These are phyloP conservation scores for Phytophthora tentaculata DNA, from an alignment of 352 stramenopile genomes.

Conservation along the genomic window DNA sequence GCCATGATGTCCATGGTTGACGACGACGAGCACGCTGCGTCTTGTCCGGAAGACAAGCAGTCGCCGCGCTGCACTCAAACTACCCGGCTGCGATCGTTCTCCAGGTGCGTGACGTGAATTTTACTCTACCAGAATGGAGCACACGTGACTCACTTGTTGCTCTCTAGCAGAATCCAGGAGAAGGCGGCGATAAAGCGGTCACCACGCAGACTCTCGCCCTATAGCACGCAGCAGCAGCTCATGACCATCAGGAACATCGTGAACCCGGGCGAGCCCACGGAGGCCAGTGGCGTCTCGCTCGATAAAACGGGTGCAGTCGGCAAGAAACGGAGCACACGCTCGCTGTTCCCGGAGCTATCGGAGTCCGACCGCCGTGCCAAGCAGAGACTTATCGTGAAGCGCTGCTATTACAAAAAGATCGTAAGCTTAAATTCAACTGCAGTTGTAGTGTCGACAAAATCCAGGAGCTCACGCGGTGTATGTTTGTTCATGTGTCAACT, in stretches of 20 bases:
- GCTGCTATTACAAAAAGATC: constrained; percentile 85
- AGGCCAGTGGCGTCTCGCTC: constrained; percentile 25
- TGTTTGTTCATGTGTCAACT: constrained; percentile 20
- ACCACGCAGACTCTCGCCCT: constrained; percentile 28
- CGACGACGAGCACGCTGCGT: constrained; percentile 38
- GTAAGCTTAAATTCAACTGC: constrained; percentile 53
- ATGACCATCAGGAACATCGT: constrained; percentile 39
- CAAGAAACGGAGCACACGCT: constrained; percentile 64
- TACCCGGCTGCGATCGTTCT: constrained; percentile 24
- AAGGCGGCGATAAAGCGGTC: constrained; percentile 40
- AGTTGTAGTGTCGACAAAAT: constrained; percentile 30
- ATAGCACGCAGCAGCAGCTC: constrained; percentile 23
- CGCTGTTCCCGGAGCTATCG: constrained; percentile 45
- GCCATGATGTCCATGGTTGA: constrained; percentile 32
- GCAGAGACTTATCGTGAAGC: constrained; percentile 75
- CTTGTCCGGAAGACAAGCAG: constrained; percentile 42
- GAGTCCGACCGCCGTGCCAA: constrained; percentile 67
- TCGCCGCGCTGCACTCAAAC: constrained; percentile 18
- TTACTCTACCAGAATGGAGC: not conserved
- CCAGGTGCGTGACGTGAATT: constrained; percentile 14
- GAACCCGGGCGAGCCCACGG: constrained; percentile 27
- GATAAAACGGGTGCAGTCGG: constrained; percentile 4
- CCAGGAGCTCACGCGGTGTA: constrained; percentile 28
- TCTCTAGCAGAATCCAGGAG: constrained; percentile 28
- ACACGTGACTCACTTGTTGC: constrained; percentile 8